Conservation (phyloP, 805 yeast genomes). For the Cyberlindnera xylosilytica region DNA sequence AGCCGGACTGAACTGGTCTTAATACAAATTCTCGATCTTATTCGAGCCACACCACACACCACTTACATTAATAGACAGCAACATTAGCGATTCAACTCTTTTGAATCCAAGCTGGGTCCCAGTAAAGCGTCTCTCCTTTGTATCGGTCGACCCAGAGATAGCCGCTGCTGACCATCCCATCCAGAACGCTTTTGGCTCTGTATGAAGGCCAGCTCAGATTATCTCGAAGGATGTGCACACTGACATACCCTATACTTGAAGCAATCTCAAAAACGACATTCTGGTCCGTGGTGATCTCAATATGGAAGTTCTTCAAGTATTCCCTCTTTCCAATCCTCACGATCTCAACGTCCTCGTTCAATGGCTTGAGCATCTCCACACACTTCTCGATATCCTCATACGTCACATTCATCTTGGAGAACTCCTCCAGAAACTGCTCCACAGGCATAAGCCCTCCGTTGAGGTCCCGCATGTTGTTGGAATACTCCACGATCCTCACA, state of each 20-base stretch:
- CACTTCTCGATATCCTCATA: slow-evolving; percentile 57
- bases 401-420: slow-evolving; percentile 30
- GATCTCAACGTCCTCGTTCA: slow-evolving; percentile 73
- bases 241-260: slow-evolving; percentile 72
- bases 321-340: slow-evolving; percentile 51
- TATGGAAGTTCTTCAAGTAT: slow-evolving; percentile 55
- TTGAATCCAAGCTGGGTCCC: slow-evolving; percentile 75
- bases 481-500: slow-evolving; percentile 71
- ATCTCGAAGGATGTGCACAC: slow-evolving; percentile 59
- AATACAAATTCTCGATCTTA: too few species aligned
- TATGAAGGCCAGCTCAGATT: slow-evolving; percentile 72
- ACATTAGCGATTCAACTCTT: background rate
- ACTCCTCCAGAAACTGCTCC: slow-evolving; percentile 43
- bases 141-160: slow-evolving; percentile 77
- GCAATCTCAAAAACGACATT: slow-evolving; percentile 70
- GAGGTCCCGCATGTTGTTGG: slow-evolving; percentile 62
- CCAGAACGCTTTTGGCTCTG: slow-evolving; percentile 60
- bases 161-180: slow-evolving; percentile 80
- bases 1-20: too few species aligned
- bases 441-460: slow-evolving; percentile 83
- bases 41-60: too few species aligned
- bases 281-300: slow-evolving; percentile 66
- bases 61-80: too few species aligned
- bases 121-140: slow-evolving; percentile 45
- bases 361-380: slow-evolving; percentile 44